These are phyloP conservation scores for Tetraselmis striata DNA, from an alignment of 139 green algal species.

Conservation along the genomic window DNA sequence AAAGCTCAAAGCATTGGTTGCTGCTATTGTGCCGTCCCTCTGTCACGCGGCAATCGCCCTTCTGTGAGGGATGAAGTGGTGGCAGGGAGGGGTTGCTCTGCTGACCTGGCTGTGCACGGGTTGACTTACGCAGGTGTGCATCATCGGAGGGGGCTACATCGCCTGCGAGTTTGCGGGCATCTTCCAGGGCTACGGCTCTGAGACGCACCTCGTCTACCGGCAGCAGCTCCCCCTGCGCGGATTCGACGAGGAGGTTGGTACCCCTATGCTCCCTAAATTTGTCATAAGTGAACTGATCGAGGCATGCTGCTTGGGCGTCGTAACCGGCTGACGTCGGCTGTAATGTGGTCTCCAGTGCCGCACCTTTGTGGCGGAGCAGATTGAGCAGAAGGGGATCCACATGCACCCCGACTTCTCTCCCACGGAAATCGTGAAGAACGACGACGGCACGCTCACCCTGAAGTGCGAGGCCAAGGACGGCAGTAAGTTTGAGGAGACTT, in stretches of 20 bases:
- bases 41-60: no score
- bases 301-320: no score
- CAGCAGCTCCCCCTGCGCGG: neutral
- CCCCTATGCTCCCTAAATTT: no score
- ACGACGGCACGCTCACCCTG: neutral
- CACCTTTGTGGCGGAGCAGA: slow-evolving; percentile 39
- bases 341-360: no score
- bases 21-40: no score
- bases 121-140: slow-evolving; percentile 11
- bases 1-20: no score
- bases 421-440: neutral
- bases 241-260: neutral
- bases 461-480: slow-evolving; percentile 27
- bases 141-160: slow-evolving; percentile 95
- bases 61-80: no score
- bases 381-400: slow-evolving; percentile 41
- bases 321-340: no score
- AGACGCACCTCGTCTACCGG: slow-evolving; percentile 79
- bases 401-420: slow-evolving; percentile 50
- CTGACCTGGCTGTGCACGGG: no score
- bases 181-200: slow-evolving; percentile 76
- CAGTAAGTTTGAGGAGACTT: slow-evolving; percentile 20
- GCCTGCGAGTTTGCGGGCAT: slow-evolving; percentile 94
- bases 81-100: no score
- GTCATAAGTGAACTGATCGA: no score